Conservation (phyloP, 306 rosid species). For the Myrica gale region DNA sequence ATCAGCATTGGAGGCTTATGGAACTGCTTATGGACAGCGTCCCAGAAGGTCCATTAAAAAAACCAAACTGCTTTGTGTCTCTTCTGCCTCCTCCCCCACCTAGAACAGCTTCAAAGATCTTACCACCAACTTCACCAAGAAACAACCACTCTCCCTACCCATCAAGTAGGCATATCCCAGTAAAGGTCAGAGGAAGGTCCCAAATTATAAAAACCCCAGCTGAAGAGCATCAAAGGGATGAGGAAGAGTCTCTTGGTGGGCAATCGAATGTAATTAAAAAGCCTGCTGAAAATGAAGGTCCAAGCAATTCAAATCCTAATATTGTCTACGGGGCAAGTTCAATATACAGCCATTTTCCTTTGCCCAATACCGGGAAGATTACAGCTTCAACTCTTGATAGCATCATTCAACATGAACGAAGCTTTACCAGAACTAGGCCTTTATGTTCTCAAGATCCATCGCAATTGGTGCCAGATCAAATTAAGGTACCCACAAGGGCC, state of each 20-base stretch:
- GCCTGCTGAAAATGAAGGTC: slow-evolving; percentile 12
- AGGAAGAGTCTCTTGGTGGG: slow-evolving; percentile 37
- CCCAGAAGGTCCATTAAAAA: slow-evolving; percentile 23
- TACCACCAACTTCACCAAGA: slow-evolving; percentile 21
- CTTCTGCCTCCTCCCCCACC: slow-evolving; percentile 45
- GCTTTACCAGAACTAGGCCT: neutral
- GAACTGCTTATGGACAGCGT: slow-evolving; percentile 29
- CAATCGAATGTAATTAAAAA: neutral
- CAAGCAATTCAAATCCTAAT: slow-evolving; percentile 2
- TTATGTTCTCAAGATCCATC: neutral
- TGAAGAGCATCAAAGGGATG: slow-evolving; percentile 35
- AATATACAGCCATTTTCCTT: slow-evolving; percentile 22
- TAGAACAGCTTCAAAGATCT: slow-evolving; percentile 33
- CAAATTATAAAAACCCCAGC: slow-evolving; percentile 21
- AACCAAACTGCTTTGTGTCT: slow-evolving; percentile 28
- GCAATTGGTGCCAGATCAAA: neutral
- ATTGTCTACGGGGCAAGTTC: slow-evolving; percentile 13
- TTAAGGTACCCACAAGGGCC: neutral
- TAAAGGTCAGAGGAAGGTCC: slow-evolving; percentile 23
- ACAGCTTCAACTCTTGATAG: neutral
- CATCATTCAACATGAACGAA: neutral
- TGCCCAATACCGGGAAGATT: neutral
- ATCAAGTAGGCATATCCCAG: slow-evolving; percentile 23
- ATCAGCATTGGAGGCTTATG: slow-evolving; percentile 28
- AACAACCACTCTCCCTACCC: neutral